Evolutionary conservation across 2,329 filamentous ascomycete species (phyloP).

Genomic region (Corynespora cassiicola): DNA sequence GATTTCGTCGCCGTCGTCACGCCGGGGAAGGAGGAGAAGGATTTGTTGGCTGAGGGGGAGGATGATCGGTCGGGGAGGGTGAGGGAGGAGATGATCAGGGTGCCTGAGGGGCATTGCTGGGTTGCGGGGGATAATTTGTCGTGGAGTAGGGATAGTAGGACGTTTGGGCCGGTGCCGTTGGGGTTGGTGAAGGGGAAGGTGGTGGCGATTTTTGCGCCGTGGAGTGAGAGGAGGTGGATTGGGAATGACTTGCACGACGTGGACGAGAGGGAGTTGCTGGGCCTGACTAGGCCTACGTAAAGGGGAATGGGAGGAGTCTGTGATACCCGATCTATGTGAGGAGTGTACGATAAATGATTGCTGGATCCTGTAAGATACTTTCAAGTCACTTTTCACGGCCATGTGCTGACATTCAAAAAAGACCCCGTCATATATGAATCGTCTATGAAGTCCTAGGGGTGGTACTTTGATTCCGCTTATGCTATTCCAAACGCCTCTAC

Average conservation of each 20-base stretch:
- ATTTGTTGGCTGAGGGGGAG: slow-evolving; percentile 23
- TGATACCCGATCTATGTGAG: not conserved
- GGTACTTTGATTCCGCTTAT: too few species aligned
- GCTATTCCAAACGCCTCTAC: too few species aligned
- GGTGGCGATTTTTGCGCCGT: slow-evolving; percentile 52
- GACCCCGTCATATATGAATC: too few species aligned
- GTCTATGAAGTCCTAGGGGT: too few species aligned
- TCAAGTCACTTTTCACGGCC: too few species aligned
- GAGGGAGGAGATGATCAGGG: slow-evolving; percentile 67
- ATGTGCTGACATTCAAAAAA: too few species aligned
- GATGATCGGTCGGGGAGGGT: slow-evolving; percentile 35
- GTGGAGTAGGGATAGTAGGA: slow-evolving; percentile 83
- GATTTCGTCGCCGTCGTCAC: slow-evolving; percentile 76
- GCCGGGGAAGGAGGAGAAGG: slow-evolving; percentile 51
- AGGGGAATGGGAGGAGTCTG: not conserved
- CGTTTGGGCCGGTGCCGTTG: slow-evolving; percentile 85
- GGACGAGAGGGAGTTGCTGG: slow-evolving; percentile 16
- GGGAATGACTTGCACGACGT: slow-evolving; percentile 14
- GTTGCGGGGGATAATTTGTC: slow-evolving; percentile 86
- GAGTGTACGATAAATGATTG: not conserved
- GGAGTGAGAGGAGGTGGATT: slow-evolving; percentile 32
- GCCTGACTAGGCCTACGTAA: not conserved
- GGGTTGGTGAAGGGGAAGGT: slow-evolving; percentile 86
- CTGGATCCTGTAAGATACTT: too few species aligned
- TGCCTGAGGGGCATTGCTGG: slow-evolving; percentile 93